Evolutionary conservation across 441 rosid species (phyloP).

Genomic region (Erodium texanum): DNA sequence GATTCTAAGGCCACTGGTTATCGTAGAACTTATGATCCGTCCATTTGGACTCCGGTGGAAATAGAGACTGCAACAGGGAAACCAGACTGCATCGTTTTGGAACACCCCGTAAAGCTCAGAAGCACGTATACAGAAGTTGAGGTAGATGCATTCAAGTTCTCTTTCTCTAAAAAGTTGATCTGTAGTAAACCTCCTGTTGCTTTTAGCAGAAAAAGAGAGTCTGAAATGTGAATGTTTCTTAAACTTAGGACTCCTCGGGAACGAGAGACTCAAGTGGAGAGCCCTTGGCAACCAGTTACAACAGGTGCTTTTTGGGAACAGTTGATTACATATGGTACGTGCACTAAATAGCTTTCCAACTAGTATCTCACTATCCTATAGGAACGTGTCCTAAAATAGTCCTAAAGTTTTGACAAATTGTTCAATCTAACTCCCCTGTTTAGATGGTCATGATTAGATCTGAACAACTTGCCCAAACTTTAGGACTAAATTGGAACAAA

Average conservation of each 20-base stretch:
- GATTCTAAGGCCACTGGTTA: constrained; percentile 28
- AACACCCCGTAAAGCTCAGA: constrained; percentile 64
- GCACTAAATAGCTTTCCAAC: too few relatives aligned
- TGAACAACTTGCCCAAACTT: constrained; percentile 2
- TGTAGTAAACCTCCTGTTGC: not conserved
- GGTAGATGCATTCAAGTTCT: constrained; percentile 33
- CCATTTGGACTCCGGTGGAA: constrained; percentile 75
- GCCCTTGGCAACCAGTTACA: constrained; percentile 81
- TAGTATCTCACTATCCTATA: too few relatives aligned
- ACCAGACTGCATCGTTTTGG: constrained; percentile 38
- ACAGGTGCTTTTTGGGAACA: constrained; percentile 83
- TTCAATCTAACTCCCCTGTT: not conserved
- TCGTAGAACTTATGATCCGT: constrained; percentile 48
- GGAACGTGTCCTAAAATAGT: not conserved
- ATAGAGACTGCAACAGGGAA: constrained; percentile 77
- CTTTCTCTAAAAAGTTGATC: not conserved
- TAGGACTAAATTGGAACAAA: not conserved
- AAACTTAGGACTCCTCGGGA: constrained; percentile 48
- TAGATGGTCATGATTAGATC: not conserved
- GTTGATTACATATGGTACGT: constrained; percentile 91
- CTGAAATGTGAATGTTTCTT: constrained; percentile 5
- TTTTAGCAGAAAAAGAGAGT: not conserved
- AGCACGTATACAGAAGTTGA: constrained; percentile 78
- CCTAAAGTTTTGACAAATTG: not conserved
- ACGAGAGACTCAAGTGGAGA: constrained; percentile 74